Evolutionary conservation across 169 alveolate genomes (phyloP).

Genomic region (Eimeria falciformis): DNA sequence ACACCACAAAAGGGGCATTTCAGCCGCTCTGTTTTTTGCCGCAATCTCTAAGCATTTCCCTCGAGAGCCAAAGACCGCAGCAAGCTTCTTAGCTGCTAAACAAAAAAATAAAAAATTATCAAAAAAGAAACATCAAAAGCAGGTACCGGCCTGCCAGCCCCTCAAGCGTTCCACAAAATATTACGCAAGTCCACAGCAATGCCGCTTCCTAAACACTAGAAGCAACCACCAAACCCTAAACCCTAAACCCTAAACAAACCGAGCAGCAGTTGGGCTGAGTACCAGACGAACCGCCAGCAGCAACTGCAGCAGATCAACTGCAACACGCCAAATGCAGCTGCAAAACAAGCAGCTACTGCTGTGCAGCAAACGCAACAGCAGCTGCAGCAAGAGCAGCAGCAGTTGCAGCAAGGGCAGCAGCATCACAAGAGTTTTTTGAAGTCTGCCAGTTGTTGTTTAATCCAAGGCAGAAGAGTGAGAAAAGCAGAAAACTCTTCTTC

Average conservation of each 20-base stretch:
- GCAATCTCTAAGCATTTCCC: no score
- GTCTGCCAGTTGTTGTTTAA: conserved; percentile 36
- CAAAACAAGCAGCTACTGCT: neutral
- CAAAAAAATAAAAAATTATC: neutral
- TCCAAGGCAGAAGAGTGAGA: conserved; percentile 45
- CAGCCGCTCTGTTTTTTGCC: no score
- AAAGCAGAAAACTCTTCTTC: conserved; percentile 51
- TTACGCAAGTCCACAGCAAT: no score
- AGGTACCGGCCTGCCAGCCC: no score
- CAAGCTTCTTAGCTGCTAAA: neutral
- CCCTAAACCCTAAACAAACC: no score
- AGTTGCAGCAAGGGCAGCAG: neutral
- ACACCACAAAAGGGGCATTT: no score
- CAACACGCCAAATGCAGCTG: conserved; percentile 12
- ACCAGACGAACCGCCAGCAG: no score
- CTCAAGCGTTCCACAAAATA: no score
- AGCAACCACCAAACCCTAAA: no score
- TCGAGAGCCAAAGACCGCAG: neutral
- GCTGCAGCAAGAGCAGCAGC: neutral
- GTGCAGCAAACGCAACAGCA: neutral
- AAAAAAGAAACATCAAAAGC: neutral
- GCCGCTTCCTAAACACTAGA: no score
- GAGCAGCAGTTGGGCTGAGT: no score
- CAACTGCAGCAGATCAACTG: conserved; percentile 17
- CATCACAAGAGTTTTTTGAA: conserved; percentile 11